These are phyloP conservation scores for Pyrenochaeta sp. DNA, from an alignment of 2,329 filamentous ascomycete species.

Conservation along the genomic window DNA sequence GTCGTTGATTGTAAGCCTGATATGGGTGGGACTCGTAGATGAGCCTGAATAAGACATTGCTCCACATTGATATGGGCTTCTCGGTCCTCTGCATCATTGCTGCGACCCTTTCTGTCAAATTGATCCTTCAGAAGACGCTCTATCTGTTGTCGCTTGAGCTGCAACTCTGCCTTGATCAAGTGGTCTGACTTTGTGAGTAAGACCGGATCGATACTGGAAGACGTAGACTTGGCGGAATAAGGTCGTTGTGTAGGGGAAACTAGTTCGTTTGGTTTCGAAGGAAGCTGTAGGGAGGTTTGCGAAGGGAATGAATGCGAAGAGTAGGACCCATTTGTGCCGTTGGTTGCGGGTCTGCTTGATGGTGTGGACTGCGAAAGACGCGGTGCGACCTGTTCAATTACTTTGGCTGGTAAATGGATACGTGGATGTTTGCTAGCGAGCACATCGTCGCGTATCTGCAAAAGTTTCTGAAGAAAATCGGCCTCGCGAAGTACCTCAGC, in stretches of 20 bases:
- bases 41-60: conserved; percentile 63
- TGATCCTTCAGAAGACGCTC: conserved; percentile 82
- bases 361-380: conserved; percentile 39
- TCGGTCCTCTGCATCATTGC: conserved; percentile 61
- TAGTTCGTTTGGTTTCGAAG: conserved; percentile 32
- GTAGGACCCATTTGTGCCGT: conserved; percentile 38
- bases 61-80: conserved; percentile 54
- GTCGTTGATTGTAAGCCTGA: conserved; percentile 63
- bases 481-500: conserved; percentile 53
- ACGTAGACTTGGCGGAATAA: conserved; percentile 55
- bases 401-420: conserved; percentile 65
- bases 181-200: conserved; percentile 87
- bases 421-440: conserved; percentile 77
- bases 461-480: conserved; percentile 75
- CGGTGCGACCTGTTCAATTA: conserved; percentile 54
- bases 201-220: conserved; percentile 80
- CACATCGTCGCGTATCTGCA: conserved; percentile 81
- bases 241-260: conserved; percentile 41
- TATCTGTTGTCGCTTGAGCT: conserved; percentile 80
- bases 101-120: conserved; percentile 67
- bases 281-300: conserved; percentile 36
- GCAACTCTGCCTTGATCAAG: conserved; percentile 81
- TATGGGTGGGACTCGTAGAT: conserved; percentile 75
- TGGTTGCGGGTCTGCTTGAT: conserved; percentile 40
- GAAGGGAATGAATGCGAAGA: conserved; percentile 36